These are phyloP conservation scores for Ophidiomyces ophidiicola DNA, from an alignment of 2,329 filamentous ascomycete species.

Conservation along the genomic window DNA sequence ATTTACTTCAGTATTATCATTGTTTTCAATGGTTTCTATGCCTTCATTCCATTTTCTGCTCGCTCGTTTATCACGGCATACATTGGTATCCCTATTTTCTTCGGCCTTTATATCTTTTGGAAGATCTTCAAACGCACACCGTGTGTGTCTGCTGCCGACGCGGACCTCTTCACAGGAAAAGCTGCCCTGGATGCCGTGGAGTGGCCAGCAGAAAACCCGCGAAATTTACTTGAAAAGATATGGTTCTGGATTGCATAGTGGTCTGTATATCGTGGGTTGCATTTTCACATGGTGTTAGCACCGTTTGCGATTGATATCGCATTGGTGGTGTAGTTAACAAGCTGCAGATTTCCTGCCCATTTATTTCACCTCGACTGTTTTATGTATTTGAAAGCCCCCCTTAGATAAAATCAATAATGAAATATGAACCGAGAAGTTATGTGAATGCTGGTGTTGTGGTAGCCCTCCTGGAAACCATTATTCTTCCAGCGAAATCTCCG, in stretches of 20 bases:
- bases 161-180: slow-evolving; percentile 21
- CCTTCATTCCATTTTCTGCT: slow-evolving; percentile 26
- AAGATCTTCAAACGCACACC: slow-evolving; percentile 20
- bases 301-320: too few species aligned
- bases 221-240: slow-evolving; percentile 17
- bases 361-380: too few species aligned
- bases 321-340: too few species aligned
- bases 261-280: background rate
- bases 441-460: too few species aligned
- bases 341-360: too few species aligned
- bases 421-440: too few species aligned
- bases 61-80: slow-evolving; percentile 39
- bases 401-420: too few species aligned
- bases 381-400: too few species aligned
- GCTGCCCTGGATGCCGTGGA: slow-evolving; percentile 20
- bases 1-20: slow-evolving; percentile 50
- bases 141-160: slow-evolving; percentile 14
- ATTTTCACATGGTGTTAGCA: too few species aligned
- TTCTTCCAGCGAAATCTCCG: too few species aligned
- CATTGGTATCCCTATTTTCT: slow-evolving; percentile 32
- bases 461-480: too few species aligned
- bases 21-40: slow-evolving; percentile 50
- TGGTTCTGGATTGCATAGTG: slow-evolving; percentile 18
- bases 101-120: slow-evolving; percentile 26
- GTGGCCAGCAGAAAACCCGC: slow-evolving; percentile 16